Percentiles rank a stretch among this genome's conserved stretches.
These are phyloP conservation scores for Lactarius deliciosus DNA, from an alignment of 768 basidiomycete genomes.

Conservation along the genomic window DNA sequence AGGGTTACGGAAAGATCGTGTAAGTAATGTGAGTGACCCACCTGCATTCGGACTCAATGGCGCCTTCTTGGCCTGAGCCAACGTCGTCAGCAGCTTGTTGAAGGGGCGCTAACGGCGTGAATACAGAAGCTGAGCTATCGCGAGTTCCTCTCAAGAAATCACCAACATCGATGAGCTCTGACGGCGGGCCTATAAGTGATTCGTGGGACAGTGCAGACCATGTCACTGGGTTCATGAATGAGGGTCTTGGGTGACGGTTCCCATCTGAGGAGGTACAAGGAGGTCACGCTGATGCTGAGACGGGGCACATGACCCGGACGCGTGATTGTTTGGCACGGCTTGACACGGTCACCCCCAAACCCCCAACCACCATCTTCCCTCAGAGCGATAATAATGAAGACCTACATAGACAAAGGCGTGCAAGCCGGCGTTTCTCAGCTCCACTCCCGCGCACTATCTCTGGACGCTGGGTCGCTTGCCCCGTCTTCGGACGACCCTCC, in stretches of 20 bases:
- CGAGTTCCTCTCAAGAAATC: constrained; percentile 33
- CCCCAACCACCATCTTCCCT: constrained; percentile 12
- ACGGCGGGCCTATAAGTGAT: constrained; percentile 32
- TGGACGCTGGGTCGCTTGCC: constrained; percentile 4
- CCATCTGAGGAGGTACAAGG: background rate
- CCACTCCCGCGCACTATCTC: background rate
- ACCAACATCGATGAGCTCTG: constrained; percentile 35
- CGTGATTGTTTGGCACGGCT: constrained; percentile 19
- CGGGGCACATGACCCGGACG: constrained; percentile 23
- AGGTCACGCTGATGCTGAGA: constrained; percentile 4
- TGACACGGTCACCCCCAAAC: background rate
- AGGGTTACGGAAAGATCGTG: constrained; percentile 11
- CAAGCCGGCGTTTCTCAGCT: constrained; percentile 23
- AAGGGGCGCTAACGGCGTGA: background rate
- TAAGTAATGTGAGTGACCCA: constrained; percentile 22
- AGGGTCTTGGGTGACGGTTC: background rate
- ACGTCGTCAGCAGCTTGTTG: constrained; percentile 16
- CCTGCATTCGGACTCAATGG: constrained; percentile 40
- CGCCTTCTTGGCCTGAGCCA: constrained; percentile 9
- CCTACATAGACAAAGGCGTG: constrained; percentile 28
- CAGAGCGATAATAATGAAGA: constrained; percentile 5
- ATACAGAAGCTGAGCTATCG: background rate
- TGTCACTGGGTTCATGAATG: constrained; percentile 2
- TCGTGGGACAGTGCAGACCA: constrained; percentile 27
- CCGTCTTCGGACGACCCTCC: constrained; percentile 5